Percentiles rank a stretch among this genome's conserved stretches.
phyloP scores from a whole-genome alignment of 257 asterid species.

The Ophiorrhiza pumila region DNA sequence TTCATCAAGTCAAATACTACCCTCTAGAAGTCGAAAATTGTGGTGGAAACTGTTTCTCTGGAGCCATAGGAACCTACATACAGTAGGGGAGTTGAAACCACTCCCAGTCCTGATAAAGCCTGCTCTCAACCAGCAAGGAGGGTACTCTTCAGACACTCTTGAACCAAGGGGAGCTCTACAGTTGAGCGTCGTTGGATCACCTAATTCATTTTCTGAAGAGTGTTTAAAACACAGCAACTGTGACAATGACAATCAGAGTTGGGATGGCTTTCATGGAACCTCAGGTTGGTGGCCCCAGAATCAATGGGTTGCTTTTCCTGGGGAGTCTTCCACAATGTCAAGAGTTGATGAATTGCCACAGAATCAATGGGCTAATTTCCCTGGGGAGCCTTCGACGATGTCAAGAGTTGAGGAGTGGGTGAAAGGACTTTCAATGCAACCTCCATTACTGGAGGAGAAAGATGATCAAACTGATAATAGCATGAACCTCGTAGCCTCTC shows the following conservation, averaged over 20 bases:
- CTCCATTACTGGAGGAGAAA: conserved; percentile 33
- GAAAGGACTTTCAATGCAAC: conserved; percentile 42
- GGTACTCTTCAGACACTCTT: conserved; percentile 69
- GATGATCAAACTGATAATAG: conserved; percentile 32
- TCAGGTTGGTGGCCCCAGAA: conserved; percentile 77
- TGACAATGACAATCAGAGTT: conserved; percentile 28
- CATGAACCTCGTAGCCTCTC: conserved; percentile 33
- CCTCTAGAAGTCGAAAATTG: conserved; percentile 63
- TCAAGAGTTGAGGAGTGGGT: conserved; percentile 68
- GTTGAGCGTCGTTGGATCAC: conserved; percentile 32
- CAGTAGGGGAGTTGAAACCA: conserved; percentile 21
- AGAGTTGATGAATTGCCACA: conserved; percentile 70
- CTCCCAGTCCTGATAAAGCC: conserved; percentile 28
- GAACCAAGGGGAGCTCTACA: conserved; percentile 43
- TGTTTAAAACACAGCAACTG: conserved; percentile 24
- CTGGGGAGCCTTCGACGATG: conserved; percentile 44
- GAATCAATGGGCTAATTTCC: conserved; percentile 71
- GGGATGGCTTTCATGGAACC: conserved; percentile 48
- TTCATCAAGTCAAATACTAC: conserved; percentile 75
- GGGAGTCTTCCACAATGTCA: conserved; percentile 43
- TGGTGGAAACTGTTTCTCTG: conserved; percentile 82
- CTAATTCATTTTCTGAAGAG: conserved; percentile 33
- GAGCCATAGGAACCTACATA: conserved; percentile 70
- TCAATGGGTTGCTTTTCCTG: conserved; percentile 77
- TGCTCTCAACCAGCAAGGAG: conserved; percentile 52